Conservation (phyloP, 345 rosid genomes). For the Lenwebbia sp. region DNA sequence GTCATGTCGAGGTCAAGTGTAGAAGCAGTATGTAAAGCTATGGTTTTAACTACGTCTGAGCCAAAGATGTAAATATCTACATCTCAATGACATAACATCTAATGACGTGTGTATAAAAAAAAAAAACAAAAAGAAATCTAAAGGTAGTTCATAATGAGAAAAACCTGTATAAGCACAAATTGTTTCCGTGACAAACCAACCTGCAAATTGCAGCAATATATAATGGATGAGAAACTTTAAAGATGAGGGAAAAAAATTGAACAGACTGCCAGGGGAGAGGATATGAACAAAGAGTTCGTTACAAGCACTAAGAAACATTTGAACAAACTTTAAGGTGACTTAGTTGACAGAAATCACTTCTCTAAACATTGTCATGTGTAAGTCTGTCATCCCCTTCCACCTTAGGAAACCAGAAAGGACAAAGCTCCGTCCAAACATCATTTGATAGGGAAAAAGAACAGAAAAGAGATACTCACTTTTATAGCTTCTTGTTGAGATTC, state of each 20-base stretch:
- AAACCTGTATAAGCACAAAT: conserved; percentile 88
- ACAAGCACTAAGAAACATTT: background rate
- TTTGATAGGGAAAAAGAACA: background rate
- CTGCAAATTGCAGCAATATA: conserved; percentile 27
- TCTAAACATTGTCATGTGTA: background rate
- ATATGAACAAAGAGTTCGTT: background rate
- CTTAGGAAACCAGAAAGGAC: background rate
- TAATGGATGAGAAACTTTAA: background rate
- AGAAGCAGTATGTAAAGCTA: background rate
- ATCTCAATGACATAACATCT: background rate
- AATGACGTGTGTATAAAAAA: background rate
- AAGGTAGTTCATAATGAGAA: background rate
- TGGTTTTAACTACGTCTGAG: background rate
- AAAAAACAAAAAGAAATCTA: background rate
- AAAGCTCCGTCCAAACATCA: background rate
- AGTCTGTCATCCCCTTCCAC: background rate
- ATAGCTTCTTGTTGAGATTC: conserved; percentile 77
- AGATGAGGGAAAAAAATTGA: background rate
- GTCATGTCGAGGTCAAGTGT: background rate
- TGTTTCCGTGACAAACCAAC: conserved; percentile 77
- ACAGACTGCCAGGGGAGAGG: background rate
- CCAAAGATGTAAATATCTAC: background rate
- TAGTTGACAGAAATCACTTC: background rate
- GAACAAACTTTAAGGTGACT: background rate
- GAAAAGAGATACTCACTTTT: conserved; percentile 40